A percentile compares a stretch with the other conserved stretches of the same genome.
phyloP scores from a whole-genome alignment of 2,329 filamentous ascomycete genomes.

The Penicillium sp. region DNA sequence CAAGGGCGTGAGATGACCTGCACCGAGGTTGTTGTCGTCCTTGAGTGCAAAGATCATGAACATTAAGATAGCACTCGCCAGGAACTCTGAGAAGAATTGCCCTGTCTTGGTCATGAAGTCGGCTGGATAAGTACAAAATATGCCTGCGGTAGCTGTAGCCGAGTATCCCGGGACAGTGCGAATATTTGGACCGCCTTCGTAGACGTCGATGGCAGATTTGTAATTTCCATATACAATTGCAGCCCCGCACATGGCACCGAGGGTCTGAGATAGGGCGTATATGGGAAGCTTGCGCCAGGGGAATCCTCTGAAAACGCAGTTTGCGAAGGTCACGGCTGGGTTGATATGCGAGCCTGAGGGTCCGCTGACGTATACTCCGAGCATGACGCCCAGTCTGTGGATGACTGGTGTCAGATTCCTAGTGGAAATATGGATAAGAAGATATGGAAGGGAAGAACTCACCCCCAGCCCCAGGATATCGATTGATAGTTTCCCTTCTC shows the following conservation, averaged over 20 bases:
- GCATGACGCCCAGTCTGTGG: slow-evolving; percentile 63
- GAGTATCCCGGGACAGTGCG: slow-evolving; percentile 61
- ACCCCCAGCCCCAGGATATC: slow-evolving; percentile 54
- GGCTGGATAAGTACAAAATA: slow-evolving; percentile 71
- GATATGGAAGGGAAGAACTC: slow-evolving; percentile 17
- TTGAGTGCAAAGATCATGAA: slow-evolving; percentile 71
- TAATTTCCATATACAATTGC: slow-evolving; percentile 65
- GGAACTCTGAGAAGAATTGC: slow-evolving; percentile 72
- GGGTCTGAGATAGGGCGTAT: slow-evolving; percentile 65
- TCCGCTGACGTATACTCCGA: slow-evolving; percentile 64
- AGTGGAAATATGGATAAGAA: not conserved
- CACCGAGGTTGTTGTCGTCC: slow-evolving; percentile 49
- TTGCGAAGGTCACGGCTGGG: slow-evolving; percentile 69
- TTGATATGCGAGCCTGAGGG: slow-evolving; percentile 66
- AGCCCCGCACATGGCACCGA: slow-evolving; percentile 66
- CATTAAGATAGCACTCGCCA: slow-evolving; percentile 67
- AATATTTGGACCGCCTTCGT: slow-evolving; percentile 59
- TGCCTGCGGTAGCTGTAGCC: slow-evolving; percentile 63
- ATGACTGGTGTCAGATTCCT: not conserved
- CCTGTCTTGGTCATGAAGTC: slow-evolving; percentile 63
- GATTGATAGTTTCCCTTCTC: slow-evolving; percentile 52
- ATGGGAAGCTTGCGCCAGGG: slow-evolving; percentile 69
- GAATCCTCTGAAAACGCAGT: slow-evolving; percentile 67
- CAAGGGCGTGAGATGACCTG: slow-evolving; percentile 59
- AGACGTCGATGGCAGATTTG: slow-evolving; percentile 63